Conservation (phyloP, 257 asterid genomes). For the Salvia splendens region DNA sequence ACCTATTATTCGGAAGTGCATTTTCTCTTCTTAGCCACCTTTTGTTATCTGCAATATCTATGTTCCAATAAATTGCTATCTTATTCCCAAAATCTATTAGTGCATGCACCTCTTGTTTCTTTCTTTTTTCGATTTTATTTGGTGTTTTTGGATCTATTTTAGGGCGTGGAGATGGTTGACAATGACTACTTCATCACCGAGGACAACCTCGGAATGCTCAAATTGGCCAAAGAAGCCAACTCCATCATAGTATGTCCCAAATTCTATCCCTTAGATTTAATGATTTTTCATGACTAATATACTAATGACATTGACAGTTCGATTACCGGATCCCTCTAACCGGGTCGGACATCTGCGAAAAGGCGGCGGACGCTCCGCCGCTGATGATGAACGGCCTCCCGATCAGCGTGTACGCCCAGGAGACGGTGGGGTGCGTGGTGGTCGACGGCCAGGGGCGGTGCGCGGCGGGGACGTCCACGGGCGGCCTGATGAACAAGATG, state of each 20-base stretch:
- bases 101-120: no score
- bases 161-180: slow-evolving; percentile 88
- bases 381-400: slow-evolving; percentile 88
- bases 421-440: slow-evolving; percentile 95
- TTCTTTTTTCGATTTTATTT: neutral
- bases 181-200: slow-evolving; percentile 85
- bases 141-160: neutral
- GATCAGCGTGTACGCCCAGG: slow-evolving; percentile 77
- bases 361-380: slow-evolving; percentile 60
- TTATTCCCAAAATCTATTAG: no score
- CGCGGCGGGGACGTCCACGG: slow-evolving; percentile 97
- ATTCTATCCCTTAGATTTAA: no score
- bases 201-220: slow-evolving; percentile 88
- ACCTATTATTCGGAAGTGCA: no score
- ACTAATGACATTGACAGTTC: slow-evolving; percentile 42
- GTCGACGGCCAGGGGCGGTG: slow-evolving; percentile 78
- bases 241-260: slow-evolving; percentile 57
- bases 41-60: no score
- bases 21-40: no score
- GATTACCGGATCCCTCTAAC: slow-evolving; percentile 72
- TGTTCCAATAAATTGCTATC: no score
- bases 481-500: slow-evolving; percentile 95
- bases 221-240: slow-evolving; percentile 91
- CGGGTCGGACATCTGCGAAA: slow-evolving; percentile 54
- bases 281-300: no score